Base-by-base conservation (phyloP, 768 basidiomycete species). In the Phylloporus sp. region DNA sequence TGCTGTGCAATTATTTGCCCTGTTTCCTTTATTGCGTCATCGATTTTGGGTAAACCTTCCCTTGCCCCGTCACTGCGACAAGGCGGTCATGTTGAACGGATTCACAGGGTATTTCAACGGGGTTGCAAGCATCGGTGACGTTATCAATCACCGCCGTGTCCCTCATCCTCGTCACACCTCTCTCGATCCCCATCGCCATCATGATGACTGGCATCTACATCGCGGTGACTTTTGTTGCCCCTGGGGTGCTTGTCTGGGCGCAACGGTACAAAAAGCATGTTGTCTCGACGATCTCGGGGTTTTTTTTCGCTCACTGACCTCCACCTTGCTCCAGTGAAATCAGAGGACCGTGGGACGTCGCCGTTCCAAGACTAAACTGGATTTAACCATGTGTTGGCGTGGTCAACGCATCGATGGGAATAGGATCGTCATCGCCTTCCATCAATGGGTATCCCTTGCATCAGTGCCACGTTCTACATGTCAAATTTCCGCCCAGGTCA, bases 331-430 rank as follows among this genome's bases (percentile, higher is more conserved):
- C n/a, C 63, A 93, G 91, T 68, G 89, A 91, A 71, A 86, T 94
- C 66, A 80, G 88, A 54, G 91, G 91, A 9, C 87, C 90, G 55
- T 94, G 91, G 91, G 91, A 94, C 66, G 87, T 88, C 24, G 91
- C 91, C 26, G 79, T 85, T 58, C 91, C 91, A 31, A 82, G 80
- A 69, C 72, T 85, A 41, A 80, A 81, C 63, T 80, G 68, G 62
- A 58, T 53, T 53, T 65, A 56, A 52, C 31, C 44, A 34, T 52
- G n/a, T 44, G 41, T 45, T 35, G 45, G 59, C 63, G 63, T 67
- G 68, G 61, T 45, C 50, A 50, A 47, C 50, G 46, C 52, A 59
- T 55, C 49, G 59, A 64, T 58, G 66, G 56, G 58, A 61, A 59
- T 46, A 47, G 50, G 64, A 68, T 63, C 57, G 59, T 58, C 66